Evolutionary conservation across 176 grass and related monocot species (phyloP).

Genomic region (Aegilops bicornis): DNA sequence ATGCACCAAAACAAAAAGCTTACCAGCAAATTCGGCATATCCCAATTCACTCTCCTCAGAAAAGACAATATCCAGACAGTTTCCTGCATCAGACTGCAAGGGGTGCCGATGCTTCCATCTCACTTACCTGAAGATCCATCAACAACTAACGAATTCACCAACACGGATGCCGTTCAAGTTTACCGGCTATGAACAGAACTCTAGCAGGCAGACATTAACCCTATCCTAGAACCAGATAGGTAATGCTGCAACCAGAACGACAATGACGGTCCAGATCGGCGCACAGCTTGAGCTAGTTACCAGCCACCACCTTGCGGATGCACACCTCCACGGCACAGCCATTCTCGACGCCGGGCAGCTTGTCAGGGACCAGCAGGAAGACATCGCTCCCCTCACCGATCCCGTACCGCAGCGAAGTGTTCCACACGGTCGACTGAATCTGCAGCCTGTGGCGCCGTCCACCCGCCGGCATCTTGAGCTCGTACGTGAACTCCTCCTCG

Average conservation of each 20-base stretch:
- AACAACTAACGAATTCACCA: background rate
- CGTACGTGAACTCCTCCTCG: background rate
- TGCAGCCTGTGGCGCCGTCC: background rate
- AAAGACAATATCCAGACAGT: background rate
- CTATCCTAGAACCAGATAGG: background rate
- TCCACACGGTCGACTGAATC: constrained; percentile 5
- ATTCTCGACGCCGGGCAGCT: background rate
- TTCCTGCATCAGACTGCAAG: background rate
- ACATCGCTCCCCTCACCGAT: background rate
- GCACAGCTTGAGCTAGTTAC: background rate
- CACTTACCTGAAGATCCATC: background rate
- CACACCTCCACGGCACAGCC: background rate
- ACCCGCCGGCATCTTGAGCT: background rate
- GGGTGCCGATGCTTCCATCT: background rate
- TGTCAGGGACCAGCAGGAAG: background rate
- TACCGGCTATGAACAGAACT: background rate
- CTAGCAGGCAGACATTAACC: background rate
- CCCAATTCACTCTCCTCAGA: background rate
- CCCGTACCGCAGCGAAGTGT: constrained; percentile 3
- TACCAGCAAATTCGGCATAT: background rate
- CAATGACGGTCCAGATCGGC: no score
- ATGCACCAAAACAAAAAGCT: background rate
- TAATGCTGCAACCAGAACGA: background rate
- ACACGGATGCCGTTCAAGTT: background rate
- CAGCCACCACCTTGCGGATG: background rate